phyloP scores from a whole-genome alignment of 305 asterid species.

The Withania somnifera region DNA sequence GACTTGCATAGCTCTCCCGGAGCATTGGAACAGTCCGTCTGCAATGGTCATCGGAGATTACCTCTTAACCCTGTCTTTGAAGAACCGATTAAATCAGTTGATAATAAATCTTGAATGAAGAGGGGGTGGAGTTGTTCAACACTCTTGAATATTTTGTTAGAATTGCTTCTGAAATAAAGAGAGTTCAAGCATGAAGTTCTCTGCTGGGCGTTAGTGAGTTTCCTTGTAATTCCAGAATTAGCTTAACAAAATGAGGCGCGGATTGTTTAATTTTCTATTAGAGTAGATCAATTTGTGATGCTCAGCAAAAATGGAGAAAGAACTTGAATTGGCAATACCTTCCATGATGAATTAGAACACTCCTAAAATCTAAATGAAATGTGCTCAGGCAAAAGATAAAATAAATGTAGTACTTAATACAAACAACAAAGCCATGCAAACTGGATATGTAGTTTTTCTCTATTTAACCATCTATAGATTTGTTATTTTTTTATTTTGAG shows the following conservation, averaged over 20 bases:
- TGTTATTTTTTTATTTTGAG: too few species aligned
- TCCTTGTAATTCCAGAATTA: background rate
- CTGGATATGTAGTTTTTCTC: too few species aligned
- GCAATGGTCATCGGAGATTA: constrained; percentile 22
- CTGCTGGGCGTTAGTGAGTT: background rate
- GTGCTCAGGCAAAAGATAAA: background rate
- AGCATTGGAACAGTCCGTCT: constrained; percentile 21
- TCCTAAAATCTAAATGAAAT: background rate
- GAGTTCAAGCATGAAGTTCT: background rate
- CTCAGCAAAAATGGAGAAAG: background rate
- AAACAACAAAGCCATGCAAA: too few species aligned
- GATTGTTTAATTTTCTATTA: background rate
- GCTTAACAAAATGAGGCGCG: background rate
- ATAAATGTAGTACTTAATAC: too few species aligned
- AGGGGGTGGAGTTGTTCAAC: background rate
- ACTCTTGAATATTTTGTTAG: background rate
- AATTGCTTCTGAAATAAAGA: background rate
- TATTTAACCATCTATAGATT: too few species aligned
- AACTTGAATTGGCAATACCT: background rate
- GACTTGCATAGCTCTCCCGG: constrained; percentile 26
- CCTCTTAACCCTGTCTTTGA: constrained; percentile 25
- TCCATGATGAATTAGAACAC: background rate
- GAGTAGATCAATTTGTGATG: background rate
- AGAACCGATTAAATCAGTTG: constrained; percentile 30
- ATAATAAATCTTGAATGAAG: constrained; percentile 12